phyloP scores from a whole-genome alignment of 1,139 yeast genomes.

The Arxiozyma slooffiae region DNA sequence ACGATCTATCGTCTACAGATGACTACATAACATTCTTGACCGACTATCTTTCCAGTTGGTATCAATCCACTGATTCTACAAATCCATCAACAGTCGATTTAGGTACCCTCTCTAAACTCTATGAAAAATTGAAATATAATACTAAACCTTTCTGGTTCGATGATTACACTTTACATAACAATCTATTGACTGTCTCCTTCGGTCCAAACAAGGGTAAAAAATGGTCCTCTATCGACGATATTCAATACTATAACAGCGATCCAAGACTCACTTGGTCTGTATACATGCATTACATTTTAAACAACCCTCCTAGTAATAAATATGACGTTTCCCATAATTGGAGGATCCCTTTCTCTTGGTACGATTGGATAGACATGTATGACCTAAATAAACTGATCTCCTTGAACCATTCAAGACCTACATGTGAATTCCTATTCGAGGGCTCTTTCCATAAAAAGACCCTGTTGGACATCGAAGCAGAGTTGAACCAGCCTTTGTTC shows the following conservation, averaged over 20 bases:
- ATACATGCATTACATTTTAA: conserved; percentile 10
- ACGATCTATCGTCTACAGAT: no score
- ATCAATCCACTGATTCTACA: neutral
- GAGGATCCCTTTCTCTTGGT: conserved; percentile 21
- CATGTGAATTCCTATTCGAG: conserved; percentile 5
- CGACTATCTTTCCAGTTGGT: conserved; percentile 1
- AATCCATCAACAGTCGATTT: neutral
- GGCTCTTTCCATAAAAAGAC: conserved; percentile 3
- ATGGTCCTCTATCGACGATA: conserved; percentile 11
- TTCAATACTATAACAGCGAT: conserved; percentile 19
- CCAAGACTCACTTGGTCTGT: conserved; percentile 22
- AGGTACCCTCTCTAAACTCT: conserved; percentile 6
- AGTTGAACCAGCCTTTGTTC: conserved; percentile 11
- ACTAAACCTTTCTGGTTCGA: conserved; percentile 16
- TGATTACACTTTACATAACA: conserved; percentile 13
- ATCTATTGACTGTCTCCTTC: conserved; percentile 12
- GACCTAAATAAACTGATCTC: conserved; percentile 17
- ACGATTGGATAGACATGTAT: conserved; percentile 23
- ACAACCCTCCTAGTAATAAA: neutral
- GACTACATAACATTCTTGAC: neutral
- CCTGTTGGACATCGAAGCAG: conserved; percentile 9
- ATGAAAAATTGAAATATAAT: conserved; percentile 15
- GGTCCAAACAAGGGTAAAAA: conserved; percentile 14
- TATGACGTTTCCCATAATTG: neutral
- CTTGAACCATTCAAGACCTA: conserved; percentile 6